A percentile compares a stretch with the other conserved stretches of the same genome.
phyloP scores from a whole-genome alignment of 2,329 filamentous ascomycete genomes.

The Phoma sp. region DNA sequence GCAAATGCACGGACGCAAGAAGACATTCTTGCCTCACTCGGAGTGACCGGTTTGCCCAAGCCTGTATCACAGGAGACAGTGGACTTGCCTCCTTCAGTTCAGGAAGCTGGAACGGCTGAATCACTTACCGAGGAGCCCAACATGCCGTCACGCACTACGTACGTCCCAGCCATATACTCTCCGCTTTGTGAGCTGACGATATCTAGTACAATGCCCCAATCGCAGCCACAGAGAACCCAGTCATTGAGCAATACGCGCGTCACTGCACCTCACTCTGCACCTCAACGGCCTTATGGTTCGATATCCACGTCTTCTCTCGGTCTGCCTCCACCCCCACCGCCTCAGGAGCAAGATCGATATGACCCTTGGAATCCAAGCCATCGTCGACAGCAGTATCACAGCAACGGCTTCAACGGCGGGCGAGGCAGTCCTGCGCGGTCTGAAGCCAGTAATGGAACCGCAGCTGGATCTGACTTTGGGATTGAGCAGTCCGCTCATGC shows the following conservation, averaged over 20 bases:
- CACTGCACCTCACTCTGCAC: slow-evolving; percentile 14
- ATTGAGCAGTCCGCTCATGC: slow-evolving; percentile 28
- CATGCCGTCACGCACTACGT: slow-evolving; percentile 19
- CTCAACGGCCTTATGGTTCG: slow-evolving; percentile 36
- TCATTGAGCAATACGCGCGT: slow-evolving; percentile 29
- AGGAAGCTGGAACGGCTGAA: slow-evolving; percentile 17
- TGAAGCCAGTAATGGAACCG: slow-evolving; percentile 43
- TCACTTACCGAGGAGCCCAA: slow-evolving; percentile 29
- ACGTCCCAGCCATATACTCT: slow-evolving; percentile 8
- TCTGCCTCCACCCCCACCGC: slow-evolving; percentile 31
- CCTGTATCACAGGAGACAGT: slow-evolving; percentile 35
- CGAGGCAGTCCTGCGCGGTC: slow-evolving; percentile 41
- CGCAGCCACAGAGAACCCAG: slow-evolving; percentile 29
- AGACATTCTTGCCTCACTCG: slow-evolving; percentile 44
- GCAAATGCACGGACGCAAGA: slow-evolving; percentile 38
- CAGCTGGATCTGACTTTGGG: slow-evolving; percentile 45
- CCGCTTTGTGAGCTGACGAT: neutral
- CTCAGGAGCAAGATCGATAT: slow-evolving; percentile 22
- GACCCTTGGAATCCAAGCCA: slow-evolving; percentile 33
- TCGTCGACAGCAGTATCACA: slow-evolving; percentile 21
- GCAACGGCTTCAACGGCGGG: slow-evolving; percentile 24
- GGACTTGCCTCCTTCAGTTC: slow-evolving; percentile 14
- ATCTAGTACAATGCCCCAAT: slow-evolving; percentile 18
- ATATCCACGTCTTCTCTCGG: slow-evolving; percentile 22
- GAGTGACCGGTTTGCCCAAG: slow-evolving; percentile 48